phyloP scores from a whole-genome alignment of 2,329 filamentous ascomycete species.

The Fusarium sambucinum region DNA sequence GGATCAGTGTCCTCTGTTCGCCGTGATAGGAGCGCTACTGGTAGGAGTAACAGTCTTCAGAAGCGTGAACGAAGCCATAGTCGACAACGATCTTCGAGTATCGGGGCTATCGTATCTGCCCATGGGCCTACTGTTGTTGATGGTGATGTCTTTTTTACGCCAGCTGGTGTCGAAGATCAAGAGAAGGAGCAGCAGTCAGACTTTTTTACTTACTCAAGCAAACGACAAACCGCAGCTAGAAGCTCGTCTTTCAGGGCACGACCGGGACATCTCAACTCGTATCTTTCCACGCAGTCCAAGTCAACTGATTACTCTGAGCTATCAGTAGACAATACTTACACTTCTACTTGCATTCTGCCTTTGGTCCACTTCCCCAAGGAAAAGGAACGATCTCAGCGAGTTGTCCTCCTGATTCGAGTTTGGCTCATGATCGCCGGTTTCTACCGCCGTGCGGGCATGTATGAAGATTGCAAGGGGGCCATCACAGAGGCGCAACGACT shows the following conservation, averaged over 20 bases:
- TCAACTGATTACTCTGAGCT: slow-evolving; percentile 57
- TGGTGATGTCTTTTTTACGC: slow-evolving; percentile 64
- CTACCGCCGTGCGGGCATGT: slow-evolving; percentile 84
- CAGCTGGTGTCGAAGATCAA: slow-evolving; percentile 54
- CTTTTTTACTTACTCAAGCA: slow-evolving; percentile 59
- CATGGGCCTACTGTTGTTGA: slow-evolving; percentile 60
- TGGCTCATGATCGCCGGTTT: slow-evolving; percentile 93
- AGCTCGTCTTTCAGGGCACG: slow-evolving; percentile 59
- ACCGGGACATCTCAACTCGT: slow-evolving; percentile 61
- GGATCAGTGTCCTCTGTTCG: slow-evolving; percentile 48
- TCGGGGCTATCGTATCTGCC: slow-evolving; percentile 50
- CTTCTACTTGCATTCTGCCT: slow-evolving; percentile 63
- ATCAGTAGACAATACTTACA: slow-evolving; percentile 56
- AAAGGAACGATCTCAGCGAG: slow-evolving; percentile 63
- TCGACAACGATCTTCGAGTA: slow-evolving; percentile 60
- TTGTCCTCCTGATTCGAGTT: slow-evolving; percentile 75
- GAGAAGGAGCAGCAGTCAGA: slow-evolving; percentile 57
- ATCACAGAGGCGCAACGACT: slow-evolving; percentile 85
- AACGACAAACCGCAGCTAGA: slow-evolving; percentile 54
- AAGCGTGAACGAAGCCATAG: slow-evolving; percentile 65
- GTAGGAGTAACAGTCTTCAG: slow-evolving; percentile 64
- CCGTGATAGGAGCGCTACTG: slow-evolving; percentile 60
- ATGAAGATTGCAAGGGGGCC: slow-evolving; percentile 83
- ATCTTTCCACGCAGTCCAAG: slow-evolving; percentile 57
- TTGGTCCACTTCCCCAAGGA: slow-evolving; percentile 67